These are phyloP conservation scores for Choanephora cucurbitarum DNA, from an alignment of 371 early-diverging fungal genomes.

Conservation along the genomic window DNA sequence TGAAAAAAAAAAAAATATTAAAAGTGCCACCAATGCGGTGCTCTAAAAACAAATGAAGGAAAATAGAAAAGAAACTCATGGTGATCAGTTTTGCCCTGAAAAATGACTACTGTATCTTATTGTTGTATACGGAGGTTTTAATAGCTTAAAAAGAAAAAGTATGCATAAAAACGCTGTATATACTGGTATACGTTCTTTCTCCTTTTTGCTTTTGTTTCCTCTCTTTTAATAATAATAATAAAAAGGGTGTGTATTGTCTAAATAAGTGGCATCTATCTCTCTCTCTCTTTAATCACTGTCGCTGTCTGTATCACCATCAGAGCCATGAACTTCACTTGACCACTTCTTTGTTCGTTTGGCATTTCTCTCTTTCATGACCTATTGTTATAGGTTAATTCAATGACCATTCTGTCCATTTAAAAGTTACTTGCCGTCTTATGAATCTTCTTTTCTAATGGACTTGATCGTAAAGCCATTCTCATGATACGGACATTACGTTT, in stretches of 20 bases:
- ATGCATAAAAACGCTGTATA: too few relatives aligned
- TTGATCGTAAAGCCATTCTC: slow-evolving; percentile 34
- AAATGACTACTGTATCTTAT: too few relatives aligned
- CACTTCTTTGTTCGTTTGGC: slow-evolving; percentile 23
- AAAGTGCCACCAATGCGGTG: background rate
- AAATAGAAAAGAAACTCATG: background rate
- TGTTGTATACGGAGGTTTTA: too few relatives aligned
- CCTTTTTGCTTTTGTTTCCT: too few relatives aligned
- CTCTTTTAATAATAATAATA: too few relatives aligned
- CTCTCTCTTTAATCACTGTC: slow-evolving; percentile 20
- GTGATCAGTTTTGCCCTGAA: too few relatives aligned
- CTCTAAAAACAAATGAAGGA: background rate
- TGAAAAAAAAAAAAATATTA: background rate
- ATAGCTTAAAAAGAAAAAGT: too few relatives aligned
- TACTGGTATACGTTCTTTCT: too few relatives aligned
- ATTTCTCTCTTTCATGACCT: slow-evolving; percentile 21
- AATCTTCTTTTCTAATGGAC: slow-evolving; percentile 35
- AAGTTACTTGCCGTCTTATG: slow-evolving; percentile 34
- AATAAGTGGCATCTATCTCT: too few relatives aligned
- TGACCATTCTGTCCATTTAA: too few relatives aligned
- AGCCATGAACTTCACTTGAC: slow-evolving; percentile 24
- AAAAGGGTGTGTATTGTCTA: too few relatives aligned
- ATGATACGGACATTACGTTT: slow-evolving; percentile 39
- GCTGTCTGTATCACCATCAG: slow-evolving; percentile 22
- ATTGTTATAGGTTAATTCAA: too few relatives aligned